Evolutionary conservation across 2,329 filamentous ascomycete species (phyloP).

Genomic region (Colletotrichum truncatum): DNA sequence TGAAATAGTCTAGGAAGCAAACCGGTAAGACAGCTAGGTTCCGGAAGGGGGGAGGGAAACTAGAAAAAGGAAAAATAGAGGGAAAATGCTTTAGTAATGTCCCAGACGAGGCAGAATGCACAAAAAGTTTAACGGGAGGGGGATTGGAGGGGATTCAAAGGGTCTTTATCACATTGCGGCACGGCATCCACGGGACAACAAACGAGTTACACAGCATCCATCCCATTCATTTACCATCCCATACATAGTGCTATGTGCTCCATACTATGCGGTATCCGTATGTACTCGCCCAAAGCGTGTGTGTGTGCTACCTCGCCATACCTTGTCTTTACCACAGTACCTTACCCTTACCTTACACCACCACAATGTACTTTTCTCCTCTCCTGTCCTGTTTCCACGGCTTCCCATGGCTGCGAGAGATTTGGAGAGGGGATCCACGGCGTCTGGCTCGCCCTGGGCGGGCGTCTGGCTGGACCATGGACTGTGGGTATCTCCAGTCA

Average conservation of each 20-base stretch:
- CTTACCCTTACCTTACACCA: background rate
- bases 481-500: conserved; percentile 21
- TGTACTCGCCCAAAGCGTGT: no score
- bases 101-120: conserved; percentile 18
- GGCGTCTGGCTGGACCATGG: conserved; percentile 27
- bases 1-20: background rate
- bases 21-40: background rate
- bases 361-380: background rate
- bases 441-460: conserved; percentile 10
- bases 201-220: conserved; percentile 18
- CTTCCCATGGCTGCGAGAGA: background rate
- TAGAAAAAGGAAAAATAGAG: background rate
- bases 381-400: background rate
- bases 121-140: background rate
- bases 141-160: conserved; percentile 23
- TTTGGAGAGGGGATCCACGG: conserved; percentile 14
- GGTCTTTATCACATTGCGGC: conserved; percentile 27
- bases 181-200: conserved; percentile 20
- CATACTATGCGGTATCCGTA: background rate
- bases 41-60: background rate
- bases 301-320: background rate
- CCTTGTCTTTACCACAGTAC: background rate
- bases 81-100: conserved; percentile 1
- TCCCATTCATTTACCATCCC: conserved; percentile 4
- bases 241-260: background rate